Conservation (phyloP, 2,329 filamentous ascomycete species). For the Venturia pyrina region DNA sequence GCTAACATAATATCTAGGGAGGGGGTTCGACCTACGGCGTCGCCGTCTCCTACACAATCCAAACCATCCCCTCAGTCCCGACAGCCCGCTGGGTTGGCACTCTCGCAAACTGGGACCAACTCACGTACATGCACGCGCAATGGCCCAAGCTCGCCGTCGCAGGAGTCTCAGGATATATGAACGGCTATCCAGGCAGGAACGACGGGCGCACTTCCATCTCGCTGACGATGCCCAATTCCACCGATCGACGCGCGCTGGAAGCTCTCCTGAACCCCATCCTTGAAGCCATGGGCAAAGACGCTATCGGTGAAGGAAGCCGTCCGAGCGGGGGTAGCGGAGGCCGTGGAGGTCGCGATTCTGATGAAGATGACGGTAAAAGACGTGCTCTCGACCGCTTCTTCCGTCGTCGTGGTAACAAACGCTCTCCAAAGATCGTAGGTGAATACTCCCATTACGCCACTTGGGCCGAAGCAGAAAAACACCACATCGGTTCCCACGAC, state of each 20-base stretch:
- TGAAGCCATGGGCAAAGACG: not conserved
- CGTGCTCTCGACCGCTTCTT: not conserved
- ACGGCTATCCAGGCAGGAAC: constrained; percentile 3
- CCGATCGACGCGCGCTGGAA: not conserved
- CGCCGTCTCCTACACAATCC: constrained; percentile 9
- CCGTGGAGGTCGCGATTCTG: not conserved
- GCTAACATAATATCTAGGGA: constrained; percentile 5
- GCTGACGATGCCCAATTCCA: constrained; percentile 8
- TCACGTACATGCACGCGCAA: constrained; percentile 5
- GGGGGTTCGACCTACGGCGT: constrained; percentile 13
- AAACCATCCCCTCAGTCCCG: constrained; percentile 6
- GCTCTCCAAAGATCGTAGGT: not conserved
- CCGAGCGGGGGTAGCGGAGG: not conserved
- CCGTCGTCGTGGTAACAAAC: not conserved
- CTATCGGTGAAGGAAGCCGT: not conserved
- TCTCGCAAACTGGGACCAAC: constrained; percentile 5
- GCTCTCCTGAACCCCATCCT: constrained; percentile 10
- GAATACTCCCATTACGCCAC: not conserved
- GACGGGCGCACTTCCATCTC: not conserved
- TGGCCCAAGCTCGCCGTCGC: constrained; percentile 5
- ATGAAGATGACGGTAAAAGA: not conserved
- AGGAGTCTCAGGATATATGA: constrained; percentile 10
- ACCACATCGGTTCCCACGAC: constrained; percentile 4
- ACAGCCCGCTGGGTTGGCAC: not conserved
- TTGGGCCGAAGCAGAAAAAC: not conserved